Conservation (phyloP, 2,329 filamentous ascomycete genomes). For the Penicillium hesseltinei region DNA sequence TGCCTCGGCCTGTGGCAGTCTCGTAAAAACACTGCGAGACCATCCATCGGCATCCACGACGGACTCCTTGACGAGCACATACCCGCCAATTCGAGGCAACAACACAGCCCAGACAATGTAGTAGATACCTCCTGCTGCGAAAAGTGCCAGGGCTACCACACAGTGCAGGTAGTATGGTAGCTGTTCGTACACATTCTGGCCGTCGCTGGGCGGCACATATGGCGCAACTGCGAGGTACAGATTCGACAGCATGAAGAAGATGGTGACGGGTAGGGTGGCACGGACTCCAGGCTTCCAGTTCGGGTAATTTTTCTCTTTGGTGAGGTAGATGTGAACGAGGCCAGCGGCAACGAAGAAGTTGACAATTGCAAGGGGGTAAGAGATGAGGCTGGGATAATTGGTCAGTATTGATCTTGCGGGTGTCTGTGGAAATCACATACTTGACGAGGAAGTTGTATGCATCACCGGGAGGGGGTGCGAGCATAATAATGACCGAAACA, state of each 20-base stretch:
- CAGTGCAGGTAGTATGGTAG: conserved; percentile 56
- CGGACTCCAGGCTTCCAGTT: conserved; percentile 52
- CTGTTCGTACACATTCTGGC: conserved; percentile 52
- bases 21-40: conserved; percentile 57
- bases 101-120: conserved; percentile 53
- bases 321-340: conserved; percentile 49
- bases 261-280: conserved; percentile 50
- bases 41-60: conserved; percentile 61
- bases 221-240: conserved; percentile 54
- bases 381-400: conserved; percentile 32
- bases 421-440: conserved; percentile 25
- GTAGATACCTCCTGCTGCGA: conserved; percentile 51
- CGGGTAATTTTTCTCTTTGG: conserved; percentile 38
- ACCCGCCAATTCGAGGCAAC: conserved; percentile 43
- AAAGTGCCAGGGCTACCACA: conserved; percentile 52
- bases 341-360: conserved; percentile 53
- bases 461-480: conserved; percentile 65
- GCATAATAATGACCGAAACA: conserved; percentile 62
- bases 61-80: conserved; percentile 57
- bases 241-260: conserved; percentile 55
- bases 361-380: conserved; percentile 47
- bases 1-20: conserved; percentile 34
- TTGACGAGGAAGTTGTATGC: conserved; percentile 63
- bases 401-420: conserved; percentile 1
- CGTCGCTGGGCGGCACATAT: conserved; percentile 50